Percentiles rank a stretch among this genome's conserved stretches.
These are phyloP conservation scores for Jatropha curcas DNA, from an alignment of 345 rosid genomes.

Conservation along the genomic window DNA sequence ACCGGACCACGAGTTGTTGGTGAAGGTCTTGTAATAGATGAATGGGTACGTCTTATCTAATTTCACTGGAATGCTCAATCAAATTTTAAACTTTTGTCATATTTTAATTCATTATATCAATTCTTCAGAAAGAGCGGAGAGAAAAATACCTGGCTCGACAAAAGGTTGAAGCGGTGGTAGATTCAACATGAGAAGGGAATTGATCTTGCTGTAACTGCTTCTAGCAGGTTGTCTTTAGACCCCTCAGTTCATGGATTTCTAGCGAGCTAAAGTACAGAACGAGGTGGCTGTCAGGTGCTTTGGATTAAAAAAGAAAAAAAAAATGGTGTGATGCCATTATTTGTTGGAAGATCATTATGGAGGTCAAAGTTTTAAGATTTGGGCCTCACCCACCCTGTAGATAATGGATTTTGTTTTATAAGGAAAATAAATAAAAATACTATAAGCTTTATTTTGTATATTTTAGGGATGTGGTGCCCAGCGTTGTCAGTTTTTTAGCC, in stretches of 20 bases:
- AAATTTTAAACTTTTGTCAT: neutral
- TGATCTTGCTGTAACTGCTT: neutral
- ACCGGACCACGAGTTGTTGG: constrained; percentile 25
- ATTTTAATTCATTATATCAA: neutral
- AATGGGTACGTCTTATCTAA: constrained; percentile 25
- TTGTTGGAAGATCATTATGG: constrained; percentile 12
- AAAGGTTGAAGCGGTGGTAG: constrained; percentile 58
- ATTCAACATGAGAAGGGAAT: constrained; percentile 18
- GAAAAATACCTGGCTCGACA: constrained; percentile 94
- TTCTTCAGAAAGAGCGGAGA: constrained; percentile 84
- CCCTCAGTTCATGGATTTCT: constrained; percentile 14
- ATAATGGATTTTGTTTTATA: constrained; percentile 21
- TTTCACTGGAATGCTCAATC: neutral
- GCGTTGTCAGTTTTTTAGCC: neutral
- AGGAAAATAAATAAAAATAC: constrained; percentile 10
- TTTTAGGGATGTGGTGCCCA: neutral
- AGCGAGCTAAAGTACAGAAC: constrained; percentile 9
- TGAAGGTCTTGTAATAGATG: constrained; percentile 40
- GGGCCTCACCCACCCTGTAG: constrained; percentile 16
- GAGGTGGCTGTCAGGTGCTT: neutral
- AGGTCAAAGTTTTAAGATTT: neutral
- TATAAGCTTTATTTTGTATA: neutral
- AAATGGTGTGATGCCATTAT: constrained; percentile 7
- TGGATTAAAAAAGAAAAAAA: constrained; percentile 8
- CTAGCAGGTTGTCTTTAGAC: neutral